Conservation (phyloP, 2,329 filamentous ascomycete genomes). For the Fusarium burgessii region DNA sequence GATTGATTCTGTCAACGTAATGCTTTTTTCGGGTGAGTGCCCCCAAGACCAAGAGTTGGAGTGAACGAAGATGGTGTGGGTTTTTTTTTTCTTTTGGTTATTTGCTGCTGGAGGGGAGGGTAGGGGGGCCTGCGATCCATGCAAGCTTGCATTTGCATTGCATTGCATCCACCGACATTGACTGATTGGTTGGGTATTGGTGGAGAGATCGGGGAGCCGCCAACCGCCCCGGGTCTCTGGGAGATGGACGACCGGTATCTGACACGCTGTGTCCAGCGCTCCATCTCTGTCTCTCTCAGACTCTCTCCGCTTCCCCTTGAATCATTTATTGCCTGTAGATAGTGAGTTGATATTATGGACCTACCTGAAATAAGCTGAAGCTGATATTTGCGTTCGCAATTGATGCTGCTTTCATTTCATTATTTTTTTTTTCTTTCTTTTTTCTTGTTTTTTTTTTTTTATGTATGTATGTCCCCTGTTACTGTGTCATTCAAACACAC, state of each 20-base stretch:
- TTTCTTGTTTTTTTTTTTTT: not conserved
- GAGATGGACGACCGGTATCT: not conserved
- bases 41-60: constrained; percentile 24
- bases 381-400: not conserved
- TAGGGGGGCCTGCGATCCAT: not conserved
- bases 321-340: not conserved
- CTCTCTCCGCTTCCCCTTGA: not conserved
- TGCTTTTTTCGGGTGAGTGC: constrained; percentile 19
- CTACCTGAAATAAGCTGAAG: not conserved
- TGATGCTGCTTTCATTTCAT: not conserved
- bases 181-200: constrained; percentile 13
- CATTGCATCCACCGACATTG: constrained; percentile 1
- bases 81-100: not conserved
- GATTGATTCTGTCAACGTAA: constrained; percentile 34
- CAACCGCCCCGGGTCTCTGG: constrained; percentile 18
- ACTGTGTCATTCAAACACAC: not conserved
- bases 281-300: not conserved
- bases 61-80: constrained; percentile 18
- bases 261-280: not conserved
- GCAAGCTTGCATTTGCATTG: not conserved
- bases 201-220: constrained; percentile 37
- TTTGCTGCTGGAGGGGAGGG: not conserved
- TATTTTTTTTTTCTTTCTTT: not conserved
- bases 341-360: not conserved
- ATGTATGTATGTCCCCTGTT: not conserved